Evolutionary conservation across 495 filamentous ascomycete species (phyloP), one percentile per base, ranked within the genome.

Genomic region (Cairneyella variabilis): DNA sequence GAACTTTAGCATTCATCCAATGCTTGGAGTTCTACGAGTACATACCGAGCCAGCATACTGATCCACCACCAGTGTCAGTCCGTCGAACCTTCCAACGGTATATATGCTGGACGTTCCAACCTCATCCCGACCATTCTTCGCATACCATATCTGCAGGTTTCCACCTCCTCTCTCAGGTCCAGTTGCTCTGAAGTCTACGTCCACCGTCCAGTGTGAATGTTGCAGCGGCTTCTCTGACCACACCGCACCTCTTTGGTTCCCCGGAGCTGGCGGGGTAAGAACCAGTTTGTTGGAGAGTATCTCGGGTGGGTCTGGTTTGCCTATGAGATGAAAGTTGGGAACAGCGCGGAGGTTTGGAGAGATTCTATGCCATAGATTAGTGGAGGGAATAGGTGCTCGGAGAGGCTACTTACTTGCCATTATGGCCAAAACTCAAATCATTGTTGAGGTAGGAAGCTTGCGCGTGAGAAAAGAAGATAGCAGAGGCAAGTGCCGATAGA

Each of bases 131-230:
- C 88, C 89, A 47, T 88, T 81, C 56, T 87, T 84, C 16, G 82
- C 83, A 66, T 92, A 90, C 95, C 95, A 98, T 58, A 98, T 73
- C 64, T 96, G 89, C 53, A 98, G 76, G 69, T 95, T 97, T 39
- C 93, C 93, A 25, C 86, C 82, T 27, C 83, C 89, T 60, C 89
- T 76, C 67, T 97, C 93, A 12, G 84, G 86, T 3, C 93, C 93
- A 44, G 79, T 89, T 7, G 83, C 89, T 55, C 93, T 83, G 73
- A 97, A 97, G 60, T 91, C 82, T 57, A 96, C 74, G 58, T 95
- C 89, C 28, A 83, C 82, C 10, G 77, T 78, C 90, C 90, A 98
- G 67, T 84, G 80, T 16, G 76, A 65, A 51, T 70, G 60, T 25
- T 80, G 72, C 58, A 78, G 76, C 72, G 76, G 70, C 25, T 74